A percentile compares a stretch with the other conserved stretches of the same genome.
Conservation (phyloP, 495 filamentous ascomycete genomes). For the Penicillium egyptiacum region DNA sequence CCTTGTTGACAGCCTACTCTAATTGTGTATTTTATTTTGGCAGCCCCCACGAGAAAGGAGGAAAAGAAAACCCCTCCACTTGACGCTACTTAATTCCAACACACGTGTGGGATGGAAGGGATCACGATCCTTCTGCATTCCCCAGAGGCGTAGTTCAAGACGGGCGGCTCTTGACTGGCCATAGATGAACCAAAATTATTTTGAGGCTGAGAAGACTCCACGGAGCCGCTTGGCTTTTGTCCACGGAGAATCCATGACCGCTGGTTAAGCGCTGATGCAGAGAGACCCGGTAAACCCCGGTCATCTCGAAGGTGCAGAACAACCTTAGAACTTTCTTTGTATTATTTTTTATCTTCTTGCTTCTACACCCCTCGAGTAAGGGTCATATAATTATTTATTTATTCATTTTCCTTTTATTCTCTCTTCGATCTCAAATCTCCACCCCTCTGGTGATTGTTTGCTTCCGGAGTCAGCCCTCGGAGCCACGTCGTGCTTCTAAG, state of each 20-base stretch:
- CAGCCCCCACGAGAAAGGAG: not conserved
- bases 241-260: slow-evolving; percentile 28
- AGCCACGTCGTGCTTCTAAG: slow-evolving; percentile 5
- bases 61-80: not conserved
- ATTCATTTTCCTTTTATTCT: not conserved
- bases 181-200: slow-evolving; percentile 4
- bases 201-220: slow-evolving; percentile 33
- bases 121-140: slow-evolving; percentile 6
- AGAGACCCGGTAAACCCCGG: slow-evolving; percentile 6
- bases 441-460: not conserved
- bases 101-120: slow-evolving; percentile 6
- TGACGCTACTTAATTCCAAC: not conserved
- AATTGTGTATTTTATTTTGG: not conserved
- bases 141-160: slow-evolving; percentile 2
- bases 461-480: not conserved
- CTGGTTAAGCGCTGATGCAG: slow-evolving; percentile 30
- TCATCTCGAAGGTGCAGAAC: slow-evolving; percentile 12
- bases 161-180: slow-evolving; percentile 31
- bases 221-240: slow-evolving; percentile 24
- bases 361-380: not conserved
- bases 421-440: slow-evolving; percentile 9
- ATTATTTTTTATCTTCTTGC: not conserved
- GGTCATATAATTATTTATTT: not conserved
- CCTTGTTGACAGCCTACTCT: slow-evolving; percentile 7
- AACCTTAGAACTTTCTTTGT: slow-evolving; percentile 9